These are phyloP conservation scores for Xylaria nigripes DNA, from an alignment of 495 filamentous ascomycete genomes.

Conservation along the genomic window DNA sequence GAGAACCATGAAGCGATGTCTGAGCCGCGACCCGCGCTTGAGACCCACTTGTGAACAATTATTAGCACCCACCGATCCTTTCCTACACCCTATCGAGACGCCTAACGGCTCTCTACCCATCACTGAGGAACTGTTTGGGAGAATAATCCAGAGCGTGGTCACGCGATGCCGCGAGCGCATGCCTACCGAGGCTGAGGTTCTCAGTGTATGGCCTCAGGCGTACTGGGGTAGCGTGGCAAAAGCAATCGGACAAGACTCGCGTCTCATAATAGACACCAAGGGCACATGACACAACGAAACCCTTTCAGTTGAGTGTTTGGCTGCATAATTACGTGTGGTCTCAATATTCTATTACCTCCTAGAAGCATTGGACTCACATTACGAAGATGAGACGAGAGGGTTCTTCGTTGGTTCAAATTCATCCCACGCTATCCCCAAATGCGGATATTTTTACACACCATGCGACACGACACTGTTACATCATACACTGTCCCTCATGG, in stretches of 20 bases:
- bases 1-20: conserved; percentile 66
- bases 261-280: background rate
- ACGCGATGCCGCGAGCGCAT: conserved; percentile 60
- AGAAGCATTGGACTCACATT: too few species aligned
- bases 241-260: conserved; percentile 20
- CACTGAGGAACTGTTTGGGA: conserved; percentile 63
- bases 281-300: background rate
- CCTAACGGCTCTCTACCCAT: conserved; percentile 60
- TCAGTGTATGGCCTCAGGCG: conserved; percentile 57
- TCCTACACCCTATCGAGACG: conserved; percentile 64
- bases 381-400: too few species aligned
- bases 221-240: conserved; percentile 49
- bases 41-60: conserved; percentile 74
- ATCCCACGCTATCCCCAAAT: too few species aligned
- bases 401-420: too few species aligned
- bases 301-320: too few species aligned
- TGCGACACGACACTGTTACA: too few species aligned
- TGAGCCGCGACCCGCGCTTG: conserved; percentile 67
- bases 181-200: conserved; percentile 60
- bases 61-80: conserved; percentile 62
- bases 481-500: too few species aligned
- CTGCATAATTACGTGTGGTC: too few species aligned
- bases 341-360: too few species aligned
- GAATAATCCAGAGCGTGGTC: conserved; percentile 70
- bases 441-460: too few species aligned